phyloP scores from a whole-genome alignment of 2,329 filamentous ascomycete species.

The Alternaria consortialis region DNA sequence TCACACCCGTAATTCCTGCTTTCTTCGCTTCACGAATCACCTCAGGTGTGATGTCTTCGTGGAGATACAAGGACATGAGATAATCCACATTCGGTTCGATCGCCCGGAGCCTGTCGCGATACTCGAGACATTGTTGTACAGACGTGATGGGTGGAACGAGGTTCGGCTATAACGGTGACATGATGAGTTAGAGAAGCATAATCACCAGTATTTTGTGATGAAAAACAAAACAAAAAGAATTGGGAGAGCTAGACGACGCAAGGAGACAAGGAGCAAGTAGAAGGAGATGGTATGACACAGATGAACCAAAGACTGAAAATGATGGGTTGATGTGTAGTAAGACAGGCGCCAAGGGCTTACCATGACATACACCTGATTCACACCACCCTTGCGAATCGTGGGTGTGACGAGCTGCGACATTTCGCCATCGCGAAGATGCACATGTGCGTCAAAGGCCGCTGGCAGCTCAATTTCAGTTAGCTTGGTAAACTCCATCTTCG shows the following conservation, averaged over 20 bases:
- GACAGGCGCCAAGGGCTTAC: constrained; percentile 39
- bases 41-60: constrained; percentile 58
- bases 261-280: neutral
- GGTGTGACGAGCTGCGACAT: constrained; percentile 62
- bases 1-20: constrained; percentile 76
- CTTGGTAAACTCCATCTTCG: constrained; percentile 51
- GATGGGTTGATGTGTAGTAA: neutral
- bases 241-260: neutral
- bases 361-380: constrained; percentile 65
- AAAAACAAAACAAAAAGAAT: neutral
- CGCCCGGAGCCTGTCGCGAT: constrained; percentile 54
- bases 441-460: constrained; percentile 61
- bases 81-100: constrained; percentile 61
- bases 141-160: constrained; percentile 61
- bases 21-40: constrained; percentile 75
- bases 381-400: constrained; percentile 61
- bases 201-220: neutral
- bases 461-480: constrained; percentile 57
- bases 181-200: neutral
- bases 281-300: neutral
- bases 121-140: constrained; percentile 57
- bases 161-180: constrained; percentile 54
- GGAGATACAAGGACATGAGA: constrained; percentile 62
- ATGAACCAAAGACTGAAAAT: neutral
- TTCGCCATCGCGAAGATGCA: constrained; percentile 62